Percentiles rank a stretch among this genome's conserved stretches.
Conservation (phyloP, 192 early-diverging fungal genomes). For the Backusella luteola region DNA sequence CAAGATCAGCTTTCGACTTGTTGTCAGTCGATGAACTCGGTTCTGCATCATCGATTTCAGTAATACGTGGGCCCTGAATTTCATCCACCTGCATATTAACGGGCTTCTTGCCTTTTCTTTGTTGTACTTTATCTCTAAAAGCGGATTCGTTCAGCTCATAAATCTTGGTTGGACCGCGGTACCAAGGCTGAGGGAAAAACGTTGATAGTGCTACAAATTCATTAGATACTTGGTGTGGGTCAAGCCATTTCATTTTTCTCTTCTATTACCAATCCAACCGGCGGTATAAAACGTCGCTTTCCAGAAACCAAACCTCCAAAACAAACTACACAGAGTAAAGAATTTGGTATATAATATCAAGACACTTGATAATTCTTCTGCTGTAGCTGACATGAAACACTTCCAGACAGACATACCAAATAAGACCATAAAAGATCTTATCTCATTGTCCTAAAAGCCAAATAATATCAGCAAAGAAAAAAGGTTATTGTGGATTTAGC, state of each 20-base stretch:
- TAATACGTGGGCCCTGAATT: conserved; percentile 20
- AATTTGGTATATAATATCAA: conserved; percentile 45
- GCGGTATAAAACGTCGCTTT: conserved; percentile 29
- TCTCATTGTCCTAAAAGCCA: conserved; percentile 12
- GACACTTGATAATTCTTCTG: conserved; percentile 48
- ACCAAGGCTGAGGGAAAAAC: conserved; percentile 51
- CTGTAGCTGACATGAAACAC: conserved; percentile 38
- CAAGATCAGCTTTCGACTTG: neutral
- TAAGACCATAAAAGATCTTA: conserved; percentile 18
- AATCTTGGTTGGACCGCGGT: conserved; percentile 50
- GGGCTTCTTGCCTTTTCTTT: neutral
- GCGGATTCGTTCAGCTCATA: conserved; percentile 33
- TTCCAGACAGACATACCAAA: conserved; percentile 25
- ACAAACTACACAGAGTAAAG: conserved; percentile 39
- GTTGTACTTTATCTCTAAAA: conserved; percentile 27
- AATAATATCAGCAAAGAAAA: neutral
- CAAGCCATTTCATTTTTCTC: neutral
- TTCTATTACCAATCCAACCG: conserved; percentile 40
- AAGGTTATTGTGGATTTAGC: neutral
- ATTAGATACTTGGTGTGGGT: conserved; percentile 12
- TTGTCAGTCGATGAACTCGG: neutral
- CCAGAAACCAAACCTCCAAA: conserved; percentile 41
- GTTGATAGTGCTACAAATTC: conserved; percentile 17
- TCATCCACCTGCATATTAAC: neutral
- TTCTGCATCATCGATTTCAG: conserved; percentile 29